A percentile compares a stretch with the other conserved stretches of the same genome.
These are phyloP conservation scores for Irpex lacteus DNA, from an alignment of 1,284 basidiomycete genomes.

Conservation along the genomic window DNA sequence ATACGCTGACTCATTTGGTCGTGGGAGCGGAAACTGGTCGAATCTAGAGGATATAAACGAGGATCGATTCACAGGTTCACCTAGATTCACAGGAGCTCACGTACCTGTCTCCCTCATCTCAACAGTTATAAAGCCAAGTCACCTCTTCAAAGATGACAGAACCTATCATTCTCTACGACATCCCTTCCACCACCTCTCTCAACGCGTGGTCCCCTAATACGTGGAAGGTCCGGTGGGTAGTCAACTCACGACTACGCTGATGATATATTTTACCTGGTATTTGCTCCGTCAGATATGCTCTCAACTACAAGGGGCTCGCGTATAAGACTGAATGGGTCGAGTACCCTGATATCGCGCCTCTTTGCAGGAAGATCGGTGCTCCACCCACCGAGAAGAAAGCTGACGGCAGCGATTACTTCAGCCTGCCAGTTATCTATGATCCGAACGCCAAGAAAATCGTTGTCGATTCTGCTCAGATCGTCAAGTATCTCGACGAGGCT, in stretches of 20 bases:
- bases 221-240: slow-evolving; percentile 24
- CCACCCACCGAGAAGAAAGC: slow-evolving; percentile 13
- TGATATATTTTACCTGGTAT: background rate
- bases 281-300: slow-evolving; percentile 18
- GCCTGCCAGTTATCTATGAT: slow-evolving; percentile 27
- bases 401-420: slow-evolving; percentile 21
- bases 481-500: slow-evolving; percentile 41
- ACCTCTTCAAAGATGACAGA: too few relatives aligned
- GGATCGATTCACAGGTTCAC: too few relatives aligned
- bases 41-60: too few relatives aligned
- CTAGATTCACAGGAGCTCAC: too few relatives aligned
- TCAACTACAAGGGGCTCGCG: slow-evolving; percentile 28
- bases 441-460: slow-evolving; percentile 31
- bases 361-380: slow-evolving; percentile 23
- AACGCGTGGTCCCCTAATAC: slow-evolving; percentile 19
- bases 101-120: too few relatives aligned
- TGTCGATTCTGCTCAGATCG: slow-evolving; percentile 41
- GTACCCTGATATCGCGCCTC: slow-evolving; percentile 28
- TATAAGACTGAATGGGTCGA: slow-evolving; percentile 30
- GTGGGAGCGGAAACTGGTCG: too few relatives aligned
- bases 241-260: background rate
- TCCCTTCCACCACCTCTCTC: background rate
- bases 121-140: too few relatives aligned
- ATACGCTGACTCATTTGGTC: too few relatives aligned
- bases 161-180: slow-evolving; percentile 14